Base-by-base conservation (phyloP, 371 early-diverging fungal species). In the Fennellomyces sp. region DNA sequence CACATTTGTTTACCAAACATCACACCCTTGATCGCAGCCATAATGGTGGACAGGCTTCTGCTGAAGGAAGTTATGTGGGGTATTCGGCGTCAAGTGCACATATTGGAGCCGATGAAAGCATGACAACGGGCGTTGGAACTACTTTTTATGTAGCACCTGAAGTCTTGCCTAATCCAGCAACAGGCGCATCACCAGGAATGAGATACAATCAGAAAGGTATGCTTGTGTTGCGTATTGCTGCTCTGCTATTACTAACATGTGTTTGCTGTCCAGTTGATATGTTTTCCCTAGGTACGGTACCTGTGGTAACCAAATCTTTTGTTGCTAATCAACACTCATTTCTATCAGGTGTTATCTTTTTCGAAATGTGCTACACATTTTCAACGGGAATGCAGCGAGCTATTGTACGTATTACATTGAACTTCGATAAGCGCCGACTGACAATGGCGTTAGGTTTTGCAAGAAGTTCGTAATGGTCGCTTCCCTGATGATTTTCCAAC, bases 141-240 rank as follows among this genome's bases (percentile, higher is more conserved):
- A 90, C 95, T 0, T 88, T 96, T 17, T 97, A 97, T 71, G 94
- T 94, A 12, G 93, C 96, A 12, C 97, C 96, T 0, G 96, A 94
- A 61, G 87, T 93, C 0, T 58, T 88, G 48, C 71, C 81, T 0
- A 81, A 82, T 30, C 75, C 78, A 0, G 53, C 70, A 1, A 78
- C 75, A 2, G 73, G 73, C 6, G 60, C 73, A 13, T 68, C 72
- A 5, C 57, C 75, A 15, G 78, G 78, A 17, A 75, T 82, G 69
- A 68, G 85, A 17, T 85, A 85, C 41, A 85, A 77, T 51, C 81
- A 81, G 49, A 83, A 85, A 65, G 69, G 62, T 66, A 64, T 11
- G 39, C 12, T n/a, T 53, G 12, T 53, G 10, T 7, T 23, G 48
- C 11, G n/a, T 19, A 31, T 51, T 2, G 25, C 15, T 23, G 15